Evolutionary conservation across 208 protist genomes (phyloP).

Genomic region (Leishmania turanica): DNA sequence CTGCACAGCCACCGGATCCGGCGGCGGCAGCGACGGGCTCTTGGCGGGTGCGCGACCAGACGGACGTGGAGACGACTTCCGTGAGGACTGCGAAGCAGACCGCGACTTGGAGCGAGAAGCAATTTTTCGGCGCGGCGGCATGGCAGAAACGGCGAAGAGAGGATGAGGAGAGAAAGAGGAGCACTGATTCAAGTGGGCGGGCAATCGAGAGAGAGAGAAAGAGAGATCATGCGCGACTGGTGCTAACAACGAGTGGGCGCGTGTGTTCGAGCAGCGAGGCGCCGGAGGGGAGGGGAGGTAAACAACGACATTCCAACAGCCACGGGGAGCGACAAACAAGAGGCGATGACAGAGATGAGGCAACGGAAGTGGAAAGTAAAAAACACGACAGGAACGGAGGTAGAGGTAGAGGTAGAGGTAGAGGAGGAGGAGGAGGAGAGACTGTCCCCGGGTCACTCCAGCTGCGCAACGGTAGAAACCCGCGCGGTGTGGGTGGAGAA

Average conservation of each 20-base stretch:
- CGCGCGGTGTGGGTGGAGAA: not conserved
- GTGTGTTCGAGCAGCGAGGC: no score
- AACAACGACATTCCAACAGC: not conserved
- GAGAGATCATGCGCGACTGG: not conserved
- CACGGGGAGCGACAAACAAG: not conserved
- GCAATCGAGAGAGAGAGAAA: not conserved
- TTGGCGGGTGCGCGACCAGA: constrained; percentile 14
- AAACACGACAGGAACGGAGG: not conserved
- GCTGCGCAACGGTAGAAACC: not conserved
- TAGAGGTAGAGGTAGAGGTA: no score
- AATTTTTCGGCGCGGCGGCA: constrained; percentile 33
- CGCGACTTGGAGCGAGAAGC: constrained; percentile 32
- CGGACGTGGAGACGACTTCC: constrained; percentile 20
- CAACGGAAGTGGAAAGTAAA: not conserved
- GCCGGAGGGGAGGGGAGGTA: not conserved
- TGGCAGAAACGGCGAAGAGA: not conserved
- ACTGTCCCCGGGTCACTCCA: not conserved
- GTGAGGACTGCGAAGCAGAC: constrained; percentile 22
- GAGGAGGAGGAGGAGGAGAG: not conserved
- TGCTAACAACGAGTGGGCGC: not conserved
- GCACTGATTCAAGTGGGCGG: not conserved
- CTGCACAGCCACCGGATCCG: constrained; percentile 68
- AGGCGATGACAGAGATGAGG: not conserved
- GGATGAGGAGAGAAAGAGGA: not conserved
- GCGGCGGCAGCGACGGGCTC: constrained; percentile 34